Base-by-base conservation (phyloP, 2,329 filamentous ascomycete species). In the Scytalidium sp. region DNA sequence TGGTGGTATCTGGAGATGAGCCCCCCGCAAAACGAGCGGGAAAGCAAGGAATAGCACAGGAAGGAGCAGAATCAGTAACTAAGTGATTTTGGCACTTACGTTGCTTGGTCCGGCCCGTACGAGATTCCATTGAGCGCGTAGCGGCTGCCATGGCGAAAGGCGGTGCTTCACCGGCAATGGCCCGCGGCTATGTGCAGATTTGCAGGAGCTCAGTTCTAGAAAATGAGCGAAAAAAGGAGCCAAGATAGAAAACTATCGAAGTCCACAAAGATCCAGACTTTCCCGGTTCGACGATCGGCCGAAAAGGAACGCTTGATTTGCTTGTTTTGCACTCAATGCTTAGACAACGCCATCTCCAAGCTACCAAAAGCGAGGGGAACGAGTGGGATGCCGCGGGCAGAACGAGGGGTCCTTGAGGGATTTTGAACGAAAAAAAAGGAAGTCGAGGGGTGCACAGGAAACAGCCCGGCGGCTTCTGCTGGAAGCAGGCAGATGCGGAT, bases 51-150 rank as follows among this genome's bases (percentile, higher is more conserved):
- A 42, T 42, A 9, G n/a, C 40, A 32, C 46, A 29, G 25, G 23
- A 21, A 45, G 42, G 52, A 52, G 55, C 19, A 25, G n/a, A n/a
- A n/a, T n/a, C n/a, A n/a, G n/a, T n/a, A n/a, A n/a, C n/a, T 19
- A 47, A 40, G 43, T n/a, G 41, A 53, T 49, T 48, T 57, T 60
- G 50, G 55, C 41, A 87, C 87, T 84, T 78, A 91, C 88, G 83
- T 72, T 94, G 89, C 66, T 92, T 92, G 65, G 76, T 84, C 67
- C 89, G 80, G 62, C 88, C 88, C 48, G 82, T 85, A 64, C 88
- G 81, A 55, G 88, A 89, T 75, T 91, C 79, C 83, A 85, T 86
- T 46, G 80, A 73, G 60, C 80, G 80, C 63, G 64, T 72, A 51
- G 58, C 55, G 50, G 60, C 59, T 64, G 66, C 66, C 51, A 55